Evolutionary conservation across 2,329 filamentous ascomycete genomes (phyloP).

Genomic region (Ambrosiella cleistominuta): DNA sequence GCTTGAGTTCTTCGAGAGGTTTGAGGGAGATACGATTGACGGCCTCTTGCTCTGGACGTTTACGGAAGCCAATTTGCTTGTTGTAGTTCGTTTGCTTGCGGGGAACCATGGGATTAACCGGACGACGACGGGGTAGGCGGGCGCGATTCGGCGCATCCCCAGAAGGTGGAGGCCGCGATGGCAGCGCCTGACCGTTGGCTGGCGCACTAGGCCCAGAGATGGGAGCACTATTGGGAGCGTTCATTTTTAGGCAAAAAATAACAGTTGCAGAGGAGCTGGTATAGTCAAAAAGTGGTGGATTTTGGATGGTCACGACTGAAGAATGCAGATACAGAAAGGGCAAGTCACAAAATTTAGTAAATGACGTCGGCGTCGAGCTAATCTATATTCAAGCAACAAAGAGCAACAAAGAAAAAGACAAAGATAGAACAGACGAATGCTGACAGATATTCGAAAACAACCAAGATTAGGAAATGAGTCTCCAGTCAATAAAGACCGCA

Average conservation of each 20-base stretch:
- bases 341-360: no score
- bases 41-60: constrained; percentile 7
- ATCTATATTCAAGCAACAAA: no score
- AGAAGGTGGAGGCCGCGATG: constrained; percentile 7
- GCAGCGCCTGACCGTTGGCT: constrained; percentile 6
- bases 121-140: constrained; percentile 10
- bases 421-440: no score
- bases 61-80: constrained; percentile 12
- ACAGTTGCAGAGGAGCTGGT: neutral
- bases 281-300: no score
- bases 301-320: no score
- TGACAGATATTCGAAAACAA: no score
- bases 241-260: constrained; percentile 21
- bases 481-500: no score
- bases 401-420: constrained; percentile 5
- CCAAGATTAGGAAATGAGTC: no score
- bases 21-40: constrained; percentile 4
- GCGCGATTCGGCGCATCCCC: constrained; percentile 4
- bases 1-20: constrained; percentile 19
- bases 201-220: constrained; percentile 19
- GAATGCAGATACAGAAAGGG: no score
- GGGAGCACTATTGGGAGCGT: constrained; percentile 22
- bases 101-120: constrained; percentile 11
- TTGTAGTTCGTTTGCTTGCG: constrained; percentile 7
- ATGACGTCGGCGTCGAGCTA: no score